Evolutionary conservation across 805 yeast species (phyloP).

Genomic region (Torulaspora gathmanii): DNA sequence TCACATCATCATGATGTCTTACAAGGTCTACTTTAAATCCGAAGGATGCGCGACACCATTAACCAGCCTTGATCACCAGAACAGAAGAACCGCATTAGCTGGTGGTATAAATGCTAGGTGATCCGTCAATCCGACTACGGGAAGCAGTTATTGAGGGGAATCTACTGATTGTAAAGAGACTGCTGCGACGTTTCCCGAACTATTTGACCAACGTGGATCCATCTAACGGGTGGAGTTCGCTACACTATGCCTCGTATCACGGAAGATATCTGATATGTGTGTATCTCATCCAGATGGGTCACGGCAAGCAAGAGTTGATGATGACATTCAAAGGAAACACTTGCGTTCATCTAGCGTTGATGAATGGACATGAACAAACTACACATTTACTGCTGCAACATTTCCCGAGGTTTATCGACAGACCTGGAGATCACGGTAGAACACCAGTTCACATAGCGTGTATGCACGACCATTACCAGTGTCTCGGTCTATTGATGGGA

Average conservation of each 20-base stretch:
- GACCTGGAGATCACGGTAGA: constrained; percentile 43
- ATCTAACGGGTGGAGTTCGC: constrained; percentile 71
- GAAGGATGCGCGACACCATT: constrained; percentile 6
- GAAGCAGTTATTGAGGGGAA: constrained; percentile 62
- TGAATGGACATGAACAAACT: constrained; percentile 63
- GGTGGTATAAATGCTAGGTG: constrained; percentile 32
- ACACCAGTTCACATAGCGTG: constrained; percentile 72
- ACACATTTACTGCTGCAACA: constrained; percentile 68
- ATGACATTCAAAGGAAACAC: constrained; percentile 55
- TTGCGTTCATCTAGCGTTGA: constrained; percentile 65
- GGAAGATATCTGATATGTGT: constrained; percentile 69
- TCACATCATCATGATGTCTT: background rate
- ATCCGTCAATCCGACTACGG: constrained; percentile 63
- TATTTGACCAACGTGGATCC: constrained; percentile 66
- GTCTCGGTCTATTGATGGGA: constrained; percentile 59
- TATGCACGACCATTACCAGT: constrained; percentile 52
- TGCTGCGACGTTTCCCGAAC: constrained; percentile 64
- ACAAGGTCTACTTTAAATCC: background rate
- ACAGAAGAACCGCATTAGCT: background rate
- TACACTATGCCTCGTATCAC: constrained; percentile 74
- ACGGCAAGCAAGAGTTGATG: constrained; percentile 47
- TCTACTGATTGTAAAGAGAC: constrained; percentile 55
- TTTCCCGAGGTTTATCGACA: constrained; percentile 51
- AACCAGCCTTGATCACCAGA: background rate
- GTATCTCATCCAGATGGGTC: constrained; percentile 51